A percentile compares a stretch with the other conserved stretches of the same genome.
Evolutionary conservation across 306 rosid genomes (phyloP).

Genomic region (Lathyrus sativus): DNA sequence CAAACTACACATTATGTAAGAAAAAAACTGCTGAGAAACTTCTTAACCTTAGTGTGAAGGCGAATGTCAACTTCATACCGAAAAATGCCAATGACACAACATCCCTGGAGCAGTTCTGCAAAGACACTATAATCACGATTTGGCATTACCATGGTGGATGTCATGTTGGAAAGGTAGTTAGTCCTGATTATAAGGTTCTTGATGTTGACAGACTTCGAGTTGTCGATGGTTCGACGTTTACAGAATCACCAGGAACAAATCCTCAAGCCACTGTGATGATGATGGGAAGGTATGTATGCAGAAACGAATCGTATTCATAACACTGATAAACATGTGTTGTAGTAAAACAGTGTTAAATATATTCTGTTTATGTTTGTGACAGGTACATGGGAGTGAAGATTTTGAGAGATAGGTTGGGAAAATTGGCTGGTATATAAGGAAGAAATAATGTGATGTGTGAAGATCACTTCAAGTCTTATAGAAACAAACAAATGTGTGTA

Average conservation of each 20-base stretch:
- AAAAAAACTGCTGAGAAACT: slow-evolving; percentile 55
- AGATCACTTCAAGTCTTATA: slow-evolving; percentile 17
- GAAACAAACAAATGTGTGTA: neutral
- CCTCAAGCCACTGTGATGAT: slow-evolving; percentile 95
- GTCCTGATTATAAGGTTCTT: slow-evolving; percentile 59
- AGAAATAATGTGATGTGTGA: slow-evolving; percentile 30
- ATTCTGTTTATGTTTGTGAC: slow-evolving; percentile 36
- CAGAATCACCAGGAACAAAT: slow-evolving; percentile 89
- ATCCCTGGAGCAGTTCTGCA: slow-evolving; percentile 81
- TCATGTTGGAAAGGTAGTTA: slow-evolving; percentile 81
- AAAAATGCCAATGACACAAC: slow-evolving; percentile 67
- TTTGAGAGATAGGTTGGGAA: slow-evolving; percentile 68
- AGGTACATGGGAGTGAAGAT: slow-evolving; percentile 97
- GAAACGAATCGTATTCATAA: neutral
- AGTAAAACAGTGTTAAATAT: neutral
- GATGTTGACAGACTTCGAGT: slow-evolving; percentile 75
- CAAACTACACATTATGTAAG: slow-evolving; percentile 58
- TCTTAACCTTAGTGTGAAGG: slow-evolving; percentile 66
- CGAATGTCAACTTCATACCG: slow-evolving; percentile 79
- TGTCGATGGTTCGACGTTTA: slow-evolving; percentile 78
- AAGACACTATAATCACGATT: slow-evolving; percentile 86
- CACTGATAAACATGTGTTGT: neutral
- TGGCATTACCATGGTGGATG: slow-evolving; percentile 99
- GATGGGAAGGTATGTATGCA: slow-evolving; percentile 89
- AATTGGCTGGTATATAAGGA: slow-evolving; percentile 60